Evolutionary conservation across 225 moss, liverwort and hornwort genomes (phyloP).

Genomic region (Ulota crispa): DNA sequence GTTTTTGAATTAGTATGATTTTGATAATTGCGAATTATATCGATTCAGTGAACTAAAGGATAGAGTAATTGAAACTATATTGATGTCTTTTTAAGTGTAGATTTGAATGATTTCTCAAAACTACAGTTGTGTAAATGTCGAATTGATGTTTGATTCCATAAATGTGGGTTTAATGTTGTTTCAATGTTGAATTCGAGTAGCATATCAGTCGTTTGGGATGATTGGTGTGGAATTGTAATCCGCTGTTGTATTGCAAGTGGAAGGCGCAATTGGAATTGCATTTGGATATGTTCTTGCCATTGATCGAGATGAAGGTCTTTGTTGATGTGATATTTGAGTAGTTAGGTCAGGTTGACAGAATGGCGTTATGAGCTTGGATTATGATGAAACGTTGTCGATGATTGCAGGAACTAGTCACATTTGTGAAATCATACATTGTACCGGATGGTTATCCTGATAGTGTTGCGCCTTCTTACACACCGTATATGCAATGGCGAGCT

Average conservation of each 20-base stretch:
- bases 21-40: background rate
- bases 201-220: background rate
- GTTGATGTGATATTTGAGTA: background rate
- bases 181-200: background rate
- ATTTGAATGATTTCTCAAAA: background rate
- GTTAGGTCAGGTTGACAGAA: too few species aligned
- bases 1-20: background rate
- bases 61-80: background rate
- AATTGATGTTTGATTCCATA: background rate
- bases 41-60: background rate
- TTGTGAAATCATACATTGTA: constrained; percentile 86
- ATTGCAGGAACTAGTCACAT: constrained; percentile 77
- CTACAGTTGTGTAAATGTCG: background rate
- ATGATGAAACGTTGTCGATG: constrained; percentile 11
- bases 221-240: background rate
- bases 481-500: constrained; percentile 99
- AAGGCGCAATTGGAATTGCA: background rate
- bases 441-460: constrained; percentile 95
- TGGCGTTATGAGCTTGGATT: background rate
- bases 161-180: background rate
- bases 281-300: background rate
- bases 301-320: background rate
- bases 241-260: background rate
- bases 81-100: background rate
- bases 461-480: constrained; percentile 90